Evolutionary conservation across 495 filamentous ascomycete genomes (phyloP), one percentile per base, ranked within the genome.

Genomic region (Penicillium subrubescens): DNA sequence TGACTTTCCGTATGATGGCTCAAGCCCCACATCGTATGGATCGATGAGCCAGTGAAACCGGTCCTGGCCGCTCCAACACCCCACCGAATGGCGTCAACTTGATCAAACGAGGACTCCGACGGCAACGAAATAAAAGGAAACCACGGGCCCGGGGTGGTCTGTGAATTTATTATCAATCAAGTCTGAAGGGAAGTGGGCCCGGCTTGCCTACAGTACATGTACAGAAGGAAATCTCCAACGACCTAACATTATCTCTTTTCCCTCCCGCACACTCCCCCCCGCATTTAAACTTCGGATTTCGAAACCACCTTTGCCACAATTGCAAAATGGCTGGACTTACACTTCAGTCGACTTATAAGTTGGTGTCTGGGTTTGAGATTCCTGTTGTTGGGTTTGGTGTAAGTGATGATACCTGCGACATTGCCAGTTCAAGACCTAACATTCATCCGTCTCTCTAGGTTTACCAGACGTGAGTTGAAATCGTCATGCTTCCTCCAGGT

Each of bases 321-420:
- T 21, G 29, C 65, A 65, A 37, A 56, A 90, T 91, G 88, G 76
- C 89, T 5, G 67, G 77, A 11, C 77, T 89, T 37, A 82, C 75
- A 27, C 82, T 93, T 70, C 83, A 88, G 65, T 87, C 88, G 15
- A 89, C 82, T 41, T 79, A 88, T 66, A 88, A 86, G 70, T 79
- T 94, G 76, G 86, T 86, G 64, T 92, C 91, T 51, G 92, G 92
- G 59, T 88, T 88, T 73, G 86, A 92, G 61, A 92, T 96, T 41
- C 92, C 92, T 0, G 75, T 83, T 11, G 68, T 94, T 41, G 92
- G 92, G 2, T 93, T 87, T 68, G 91, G 90, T 55, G 89, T 90
- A 83, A 71, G 87, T 81, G 19, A 27, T 27, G 25, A 27, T 27
- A 27, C 25, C 25, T 27, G 25, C 25, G 25, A 27, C 25, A 27